Evolutionary conservation across 371 early-diverging fungal species (phyloP), one percentile per base, ranked within the genome.

Genomic region (Zopfochytrium polystomum): DNA sequence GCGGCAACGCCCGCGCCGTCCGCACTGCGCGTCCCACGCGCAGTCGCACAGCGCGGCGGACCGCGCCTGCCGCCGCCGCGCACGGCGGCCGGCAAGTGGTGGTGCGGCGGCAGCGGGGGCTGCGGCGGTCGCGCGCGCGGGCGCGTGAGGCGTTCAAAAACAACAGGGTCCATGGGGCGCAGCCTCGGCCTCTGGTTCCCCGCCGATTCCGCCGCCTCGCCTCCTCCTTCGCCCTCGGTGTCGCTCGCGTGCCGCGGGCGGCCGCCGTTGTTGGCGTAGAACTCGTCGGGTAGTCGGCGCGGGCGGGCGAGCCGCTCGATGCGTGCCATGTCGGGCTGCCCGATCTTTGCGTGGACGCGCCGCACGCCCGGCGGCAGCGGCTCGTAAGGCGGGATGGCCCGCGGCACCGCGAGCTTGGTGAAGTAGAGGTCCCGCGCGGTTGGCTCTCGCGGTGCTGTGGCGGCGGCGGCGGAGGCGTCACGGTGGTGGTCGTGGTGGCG

Each of bases 81-180:
- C n/a, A n/a, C n/a, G n/a, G n/a, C n/a, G n/a, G n/a, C n/a, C n/a
- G n/a, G n/a, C n/a, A n/a, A n/a, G n/a, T n/a, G n/a, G n/a, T n/a
- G n/a, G n/a, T n/a, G n/a, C n/a, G n/a, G n/a, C n/a, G n/a, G n/a
- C n/a, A n/a, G n/a, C n/a, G n/a, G n/a, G n/a, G n/a, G n/a, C n/a
- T n/a, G n/a, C n/a, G n/a, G n/a, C n/a, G n/a, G n/a, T n/a, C n/a
- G n/a, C n/a, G n/a, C n/a, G n/a, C n/a, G n/a, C 42, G 65, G 65
- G 15, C 38, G 22, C 29, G 65, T 65, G 31, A 65, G 43, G 3
- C 65, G 43, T 13, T 5, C 59, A 9, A 65, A 48, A 11, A 59
- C 60, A 26, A 54, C 60, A 13, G 65, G 65, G 47, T 65, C 65
- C 59, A 65, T 65, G 23, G 51, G 53, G 9, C 59, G 29, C 6